Evolutionary conservation across 2,329 filamentous ascomycete genomes (phyloP).

Genomic region (Diaporthe destruens): DNA sequence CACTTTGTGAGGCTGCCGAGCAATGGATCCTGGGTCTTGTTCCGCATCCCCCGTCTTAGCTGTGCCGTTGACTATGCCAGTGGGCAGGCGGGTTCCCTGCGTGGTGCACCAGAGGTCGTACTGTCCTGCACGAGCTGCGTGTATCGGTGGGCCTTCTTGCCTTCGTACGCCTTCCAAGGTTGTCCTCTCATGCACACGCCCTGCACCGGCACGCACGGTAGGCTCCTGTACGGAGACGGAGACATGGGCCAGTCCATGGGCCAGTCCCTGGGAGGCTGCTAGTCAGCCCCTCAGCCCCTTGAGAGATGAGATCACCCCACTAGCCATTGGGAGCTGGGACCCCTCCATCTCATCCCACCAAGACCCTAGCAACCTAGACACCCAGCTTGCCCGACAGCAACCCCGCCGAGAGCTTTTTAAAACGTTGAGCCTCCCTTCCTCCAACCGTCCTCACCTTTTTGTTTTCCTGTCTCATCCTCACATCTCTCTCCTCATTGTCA

Average conservation of each 20-base stretch:
- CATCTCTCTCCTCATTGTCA: conserved; percentile 29
- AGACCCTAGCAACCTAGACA: conserved; percentile 24
- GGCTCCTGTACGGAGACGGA: not conserved
- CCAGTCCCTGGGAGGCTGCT: not conserved
- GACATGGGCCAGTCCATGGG: not conserved
- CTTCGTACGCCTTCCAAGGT: conserved; percentile 23
- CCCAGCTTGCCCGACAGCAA: conserved; percentile 28
- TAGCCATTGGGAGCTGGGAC: conserved; percentile 29
- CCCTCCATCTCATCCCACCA: conserved; percentile 40
- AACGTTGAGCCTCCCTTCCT: conserved; percentile 37
- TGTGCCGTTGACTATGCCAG: conserved; percentile 33
- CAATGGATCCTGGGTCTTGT: not conserved
- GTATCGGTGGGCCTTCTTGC: not conserved
- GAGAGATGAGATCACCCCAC: conserved; percentile 30
- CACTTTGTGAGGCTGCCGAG: conserved; percentile 5
- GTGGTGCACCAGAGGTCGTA: conserved; percentile 22
- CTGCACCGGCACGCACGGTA: conserved; percentile 14
- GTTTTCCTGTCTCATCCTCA: conserved; percentile 22
- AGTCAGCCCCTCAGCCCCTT: conserved; percentile 20
- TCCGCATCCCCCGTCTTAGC: conserved; percentile 1
- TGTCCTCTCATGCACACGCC: conserved; percentile 26
- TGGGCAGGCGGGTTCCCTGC: conserved; percentile 23
- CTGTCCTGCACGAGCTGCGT: not conserved
- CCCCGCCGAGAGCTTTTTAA: conserved; percentile 40
- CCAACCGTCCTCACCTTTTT: conserved; percentile 27